Evolutionary conservation across 192 early-diverging fungal species (phyloP), one percentile per base, ranked within the genome.

Genomic region (Coemansia sp.): DNA sequence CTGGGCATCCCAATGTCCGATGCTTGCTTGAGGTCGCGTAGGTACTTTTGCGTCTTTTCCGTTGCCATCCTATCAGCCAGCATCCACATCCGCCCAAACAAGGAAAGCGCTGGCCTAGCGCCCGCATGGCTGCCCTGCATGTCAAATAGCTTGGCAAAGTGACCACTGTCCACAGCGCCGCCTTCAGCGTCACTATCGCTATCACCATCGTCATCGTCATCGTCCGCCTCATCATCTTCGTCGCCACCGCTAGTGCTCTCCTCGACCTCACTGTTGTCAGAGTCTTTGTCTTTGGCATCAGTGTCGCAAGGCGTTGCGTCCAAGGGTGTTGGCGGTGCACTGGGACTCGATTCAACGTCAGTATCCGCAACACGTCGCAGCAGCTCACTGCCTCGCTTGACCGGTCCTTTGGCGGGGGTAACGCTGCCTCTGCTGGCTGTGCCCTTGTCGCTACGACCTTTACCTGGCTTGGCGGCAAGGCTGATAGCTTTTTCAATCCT

Each of bases 51-150:
- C 23, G 79, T 76, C 42, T 57, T 56, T n/a, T 35, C 57, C 23
- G 79, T 76, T n/a, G 56, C 53, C 13, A 82, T 67, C 13, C 67
- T 59, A 26, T 82, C 79, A 5, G 72, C 33, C 36, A 76, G 48
- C 21, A 62, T 73, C 79, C 79, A 82, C 70, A 76, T 63, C 4
- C 74, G 79, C 1, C 73, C 79, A 73, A 82, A 82, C 55, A 73
- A 67, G 59, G 79, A 76, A 45, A 82, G 59, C 1, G 67, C 36
- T 9, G 58, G 64, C 18, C 34, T 51, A 3, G 24, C 63, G 2
- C 36, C 42, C 65, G 4, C 60, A 28, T 55, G 57, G 33, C 16
- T 45, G 33, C 57, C 16, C 34, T 68, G 65, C 4, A 16, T 21
- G 45, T 40, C 61, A 55, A 75, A 63, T 33, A 76, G 67, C 21